These are phyloP conservation scores for Verticillium zaregamsianum DNA, from an alignment of 2,329 filamentous ascomycete species.

Conservation along the genomic window DNA sequence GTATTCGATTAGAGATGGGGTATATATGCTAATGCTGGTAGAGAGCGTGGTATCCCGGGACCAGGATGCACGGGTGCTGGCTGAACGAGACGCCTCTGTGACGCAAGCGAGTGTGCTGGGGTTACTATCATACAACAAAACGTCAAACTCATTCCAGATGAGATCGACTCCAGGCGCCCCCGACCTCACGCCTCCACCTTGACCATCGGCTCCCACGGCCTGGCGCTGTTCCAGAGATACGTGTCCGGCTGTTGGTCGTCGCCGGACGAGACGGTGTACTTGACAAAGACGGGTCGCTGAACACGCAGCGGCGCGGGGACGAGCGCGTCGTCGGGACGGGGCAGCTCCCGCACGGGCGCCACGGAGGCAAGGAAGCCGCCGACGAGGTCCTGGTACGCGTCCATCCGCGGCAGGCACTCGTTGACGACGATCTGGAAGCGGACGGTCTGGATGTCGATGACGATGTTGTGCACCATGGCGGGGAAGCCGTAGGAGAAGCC, in stretches of 20 bases:
- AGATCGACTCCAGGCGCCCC: neutral
- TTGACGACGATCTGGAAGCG: constrained; percentile 35
- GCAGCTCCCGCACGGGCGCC: neutral
- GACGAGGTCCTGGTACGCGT: constrained; percentile 26
- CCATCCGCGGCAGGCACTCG: constrained; percentile 26
- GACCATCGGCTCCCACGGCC: constrained; percentile 40
- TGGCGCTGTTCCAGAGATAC: constrained; percentile 35
- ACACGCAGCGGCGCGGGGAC: neutral
- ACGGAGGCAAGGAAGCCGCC: constrained; percentile 22
- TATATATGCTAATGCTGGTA: neutral
- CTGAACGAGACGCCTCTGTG: neutral
- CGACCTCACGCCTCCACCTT: constrained; percentile 26
- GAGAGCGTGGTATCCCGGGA: neutral
- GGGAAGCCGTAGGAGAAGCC: constrained; percentile 29
- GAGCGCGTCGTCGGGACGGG: neutral
- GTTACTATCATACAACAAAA: neutral
- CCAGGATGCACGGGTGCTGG: neutral
- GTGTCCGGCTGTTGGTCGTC: constrained; percentile 26
- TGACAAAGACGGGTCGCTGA: constrained; percentile 28
- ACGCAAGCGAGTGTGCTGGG: neutral
- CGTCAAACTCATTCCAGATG: neutral
- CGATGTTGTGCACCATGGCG: constrained; percentile 25
- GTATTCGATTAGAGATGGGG: neutral
- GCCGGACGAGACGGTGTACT: constrained; percentile 22
- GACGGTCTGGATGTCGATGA: constrained; percentile 33